Percentiles rank a stretch among this genome's conserved stretches.
phyloP scores from a whole-genome alignment of 495 filamentous ascomycete species.

The Penicillium odoratum region DNA sequence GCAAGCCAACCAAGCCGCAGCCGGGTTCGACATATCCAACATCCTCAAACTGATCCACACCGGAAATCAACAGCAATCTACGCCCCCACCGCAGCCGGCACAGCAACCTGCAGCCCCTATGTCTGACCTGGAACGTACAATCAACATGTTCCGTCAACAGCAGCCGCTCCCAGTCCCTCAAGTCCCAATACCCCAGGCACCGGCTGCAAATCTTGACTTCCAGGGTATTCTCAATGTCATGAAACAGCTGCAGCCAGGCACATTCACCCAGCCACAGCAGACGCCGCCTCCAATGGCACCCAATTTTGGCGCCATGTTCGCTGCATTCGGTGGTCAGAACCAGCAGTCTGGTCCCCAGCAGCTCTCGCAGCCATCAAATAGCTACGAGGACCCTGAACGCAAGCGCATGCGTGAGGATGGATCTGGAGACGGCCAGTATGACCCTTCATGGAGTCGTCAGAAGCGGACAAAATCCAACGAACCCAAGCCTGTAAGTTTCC shows the following conservation, averaged over 20 bases:
- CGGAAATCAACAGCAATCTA: slow-evolving; percentile 31
- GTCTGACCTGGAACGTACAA: slow-evolving; percentile 41
- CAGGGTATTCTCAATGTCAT: slow-evolving; percentile 39
- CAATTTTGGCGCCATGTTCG: slow-evolving; percentile 52
- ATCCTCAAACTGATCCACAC: slow-evolving; percentile 50
- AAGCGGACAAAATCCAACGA: slow-evolving; percentile 39
- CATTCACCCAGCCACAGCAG: slow-evolving; percentile 28
- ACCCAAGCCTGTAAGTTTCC: slow-evolving; percentile 37
- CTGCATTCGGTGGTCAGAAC: slow-evolving; percentile 43
- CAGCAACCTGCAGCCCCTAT: slow-evolving; percentile 28
- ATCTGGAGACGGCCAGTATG: slow-evolving; percentile 32
- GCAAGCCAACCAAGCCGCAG: slow-evolving; percentile 21
- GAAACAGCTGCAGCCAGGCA: slow-evolving; percentile 34
- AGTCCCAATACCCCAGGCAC: slow-evolving; percentile 9
- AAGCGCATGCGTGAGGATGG: slow-evolving; percentile 42
- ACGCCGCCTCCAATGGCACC: slow-evolving; percentile 34
- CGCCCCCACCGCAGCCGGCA: slow-evolving; percentile 27
- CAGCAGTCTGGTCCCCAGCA: slow-evolving; percentile 26
- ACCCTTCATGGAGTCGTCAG: slow-evolving; percentile 26
- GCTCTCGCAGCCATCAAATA: slow-evolving; percentile 23
- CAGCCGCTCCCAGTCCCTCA: slow-evolving; percentile 37
- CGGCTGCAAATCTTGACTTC: slow-evolving; percentile 27
- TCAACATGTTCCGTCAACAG: slow-evolving; percentile 47
- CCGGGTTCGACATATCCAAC: slow-evolving; percentile 46
- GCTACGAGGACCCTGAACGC: slow-evolving; percentile 45